phyloP scores from a whole-genome alignment of 2,329 filamentous ascomycete genomes.

The Talaromyces islandicus region DNA sequence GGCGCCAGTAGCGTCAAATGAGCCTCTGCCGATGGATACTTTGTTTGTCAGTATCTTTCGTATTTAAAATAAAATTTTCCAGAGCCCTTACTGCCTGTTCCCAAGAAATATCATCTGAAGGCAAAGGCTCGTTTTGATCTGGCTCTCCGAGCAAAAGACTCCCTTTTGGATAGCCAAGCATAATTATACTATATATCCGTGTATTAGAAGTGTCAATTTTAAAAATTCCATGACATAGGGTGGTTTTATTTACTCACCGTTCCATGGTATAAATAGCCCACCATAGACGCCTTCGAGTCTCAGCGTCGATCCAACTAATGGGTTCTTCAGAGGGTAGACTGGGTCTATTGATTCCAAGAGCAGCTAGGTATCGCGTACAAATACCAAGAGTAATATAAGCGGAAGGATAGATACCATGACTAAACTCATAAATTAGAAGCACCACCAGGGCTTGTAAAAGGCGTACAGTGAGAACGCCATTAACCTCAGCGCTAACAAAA shows the following conservation, averaged over 20 bases:
- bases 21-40: background rate
- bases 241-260: conserved; percentile 20
- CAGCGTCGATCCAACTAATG: conserved; percentile 43
- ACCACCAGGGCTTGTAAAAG: conserved; percentile 43
- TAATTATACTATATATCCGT: conserved; percentile 8
- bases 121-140: conserved; percentile 1
- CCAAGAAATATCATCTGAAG: conserved; percentile 12
- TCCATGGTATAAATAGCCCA: conserved; percentile 47
- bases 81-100: conserved; percentile 5
- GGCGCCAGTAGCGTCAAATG: conserved; percentile 11
- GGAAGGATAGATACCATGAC: conserved; percentile 46
- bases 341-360: conserved; percentile 36
- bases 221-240: background rate
- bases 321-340: conserved; percentile 12
- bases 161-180: conserved; percentile 8
- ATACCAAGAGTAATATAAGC: conserved; percentile 45
- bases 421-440: conserved; percentile 44
- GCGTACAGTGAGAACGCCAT: conserved; percentile 38
- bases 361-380: conserved; percentile 41
- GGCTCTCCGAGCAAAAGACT: conserved; percentile 9
- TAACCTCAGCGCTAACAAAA: conserved; percentile 25
- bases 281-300: conserved; percentile 44
- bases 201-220: background rate
- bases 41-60: background rate
- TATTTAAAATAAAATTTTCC: background rate